Percentiles rank a stretch among this genome's conserved stretches.
Conservation (phyloP, 176 grass and related monocot genomes). For the Carex pumila region DNA sequence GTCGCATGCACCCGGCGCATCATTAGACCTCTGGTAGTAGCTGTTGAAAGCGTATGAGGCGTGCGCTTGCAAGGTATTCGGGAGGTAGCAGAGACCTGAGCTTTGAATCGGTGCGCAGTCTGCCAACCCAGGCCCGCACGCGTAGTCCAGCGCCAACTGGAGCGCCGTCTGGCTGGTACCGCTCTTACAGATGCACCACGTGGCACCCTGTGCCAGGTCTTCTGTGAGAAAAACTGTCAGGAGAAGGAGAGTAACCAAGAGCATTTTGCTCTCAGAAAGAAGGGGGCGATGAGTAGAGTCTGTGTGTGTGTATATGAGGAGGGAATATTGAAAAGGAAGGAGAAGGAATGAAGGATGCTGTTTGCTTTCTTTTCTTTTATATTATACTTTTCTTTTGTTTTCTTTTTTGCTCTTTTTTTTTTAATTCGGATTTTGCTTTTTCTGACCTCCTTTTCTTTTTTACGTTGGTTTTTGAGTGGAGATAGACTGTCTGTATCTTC, state of each 20-base stretch:
- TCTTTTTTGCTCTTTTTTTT: conserved; percentile 3
- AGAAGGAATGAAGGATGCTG: conserved; percentile 4
- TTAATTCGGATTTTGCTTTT: conserved; percentile 25
- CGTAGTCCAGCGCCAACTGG: conserved; percentile 32
- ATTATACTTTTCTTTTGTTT: not conserved
- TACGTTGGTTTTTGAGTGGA: conserved; percentile 14
- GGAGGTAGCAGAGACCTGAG: conserved; percentile 30
- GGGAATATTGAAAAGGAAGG: conserved; percentile 19
- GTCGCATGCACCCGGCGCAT: conserved; percentile 10
- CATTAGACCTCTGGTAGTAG: conserved; percentile 33
- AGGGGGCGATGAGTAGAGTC: not conserved
- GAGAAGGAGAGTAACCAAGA: conserved; percentile 13
- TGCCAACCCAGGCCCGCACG: not conserved
- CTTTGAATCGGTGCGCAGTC: conserved; percentile 17
- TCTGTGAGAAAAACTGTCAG: not conserved
- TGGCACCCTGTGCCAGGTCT: not conserved
- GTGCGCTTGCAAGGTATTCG: conserved; percentile 25
- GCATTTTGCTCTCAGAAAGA: conserved; percentile 8
- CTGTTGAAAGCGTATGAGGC: conserved; percentile 43
- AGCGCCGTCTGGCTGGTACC: not conserved
- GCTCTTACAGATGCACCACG: conserved; percentile 36
- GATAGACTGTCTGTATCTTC: not conserved
- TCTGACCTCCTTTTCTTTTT: not conserved
- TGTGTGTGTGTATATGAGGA: not conserved
- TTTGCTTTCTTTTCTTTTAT: not conserved